Conservation (phyloP, 768 basidiomycete species). For the Candolleomyces aberdarensis region DNA sequence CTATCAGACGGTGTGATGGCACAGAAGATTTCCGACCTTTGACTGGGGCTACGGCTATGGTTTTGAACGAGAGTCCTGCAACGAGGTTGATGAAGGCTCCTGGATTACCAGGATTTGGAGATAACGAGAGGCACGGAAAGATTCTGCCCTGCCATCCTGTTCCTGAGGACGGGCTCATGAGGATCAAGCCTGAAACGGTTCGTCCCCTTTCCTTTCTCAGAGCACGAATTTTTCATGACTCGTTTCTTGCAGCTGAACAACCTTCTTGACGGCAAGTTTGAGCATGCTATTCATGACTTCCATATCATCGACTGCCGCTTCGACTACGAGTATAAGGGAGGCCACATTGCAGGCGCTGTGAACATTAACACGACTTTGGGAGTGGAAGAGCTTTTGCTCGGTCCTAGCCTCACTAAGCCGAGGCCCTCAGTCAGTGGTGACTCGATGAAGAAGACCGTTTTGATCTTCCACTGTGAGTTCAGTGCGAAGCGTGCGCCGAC, state of each 20-base stretch:
- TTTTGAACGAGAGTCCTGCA: slow-evolving; percentile 55
- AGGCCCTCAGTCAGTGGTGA: slow-evolving; percentile 76
- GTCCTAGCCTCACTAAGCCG: slow-evolving; percentile 51
- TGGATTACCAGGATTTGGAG: slow-evolving; percentile 84
- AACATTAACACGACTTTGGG: slow-evolving; percentile 82
- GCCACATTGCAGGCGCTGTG: slow-evolving; percentile 88
- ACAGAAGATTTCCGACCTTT: slow-evolving; percentile 77
- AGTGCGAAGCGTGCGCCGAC: slow-evolving; percentile 94
- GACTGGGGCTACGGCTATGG: slow-evolving; percentile 60
- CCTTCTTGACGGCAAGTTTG: slow-evolving; percentile 74
- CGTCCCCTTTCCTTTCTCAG: slow-evolving; percentile 23
- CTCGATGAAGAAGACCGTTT: slow-evolving; percentile 66
- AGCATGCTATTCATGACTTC: slow-evolving; percentile 60
- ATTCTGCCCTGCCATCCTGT: slow-evolving; percentile 92
- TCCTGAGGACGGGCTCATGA: slow-evolving; percentile 92
- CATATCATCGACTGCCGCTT: slow-evolving; percentile 95
- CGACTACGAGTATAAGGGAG: slow-evolving; percentile 93
- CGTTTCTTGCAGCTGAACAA: slow-evolving; percentile 58
- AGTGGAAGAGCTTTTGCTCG: slow-evolving; percentile 80
- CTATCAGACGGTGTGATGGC: slow-evolving; percentile 75
- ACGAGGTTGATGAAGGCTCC: slow-evolving; percentile 47
- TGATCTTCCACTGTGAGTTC: slow-evolving; percentile 99
- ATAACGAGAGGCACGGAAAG: slow-evolving; percentile 91
- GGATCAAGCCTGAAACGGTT: slow-evolving; percentile 80
- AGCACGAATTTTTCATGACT: neutral